phyloP scores from a whole-genome alignment of 2,329 filamentous ascomycete species.

The Macroventuria anomochaeta region DNA sequence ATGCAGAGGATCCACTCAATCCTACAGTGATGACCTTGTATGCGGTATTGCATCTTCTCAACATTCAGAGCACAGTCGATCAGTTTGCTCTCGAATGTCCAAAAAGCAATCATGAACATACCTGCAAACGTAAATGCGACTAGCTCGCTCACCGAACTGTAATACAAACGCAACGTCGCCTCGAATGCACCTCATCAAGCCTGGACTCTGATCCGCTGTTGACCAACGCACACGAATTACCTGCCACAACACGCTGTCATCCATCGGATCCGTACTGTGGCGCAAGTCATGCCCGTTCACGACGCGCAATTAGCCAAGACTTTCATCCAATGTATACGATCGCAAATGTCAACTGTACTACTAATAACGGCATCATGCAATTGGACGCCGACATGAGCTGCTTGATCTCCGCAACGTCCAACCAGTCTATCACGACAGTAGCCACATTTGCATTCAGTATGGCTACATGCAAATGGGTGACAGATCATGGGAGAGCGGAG shows the following conservation, averaged over 20 bases:
- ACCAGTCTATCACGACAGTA: conserved; percentile 1
- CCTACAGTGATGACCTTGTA: background rate
- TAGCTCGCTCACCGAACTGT: background rate
- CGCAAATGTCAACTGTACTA: conserved; percentile 2
- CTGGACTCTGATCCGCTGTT: background rate
- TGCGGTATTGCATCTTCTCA: background rate
- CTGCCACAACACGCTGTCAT: conserved; percentile 8
- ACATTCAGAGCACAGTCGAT: background rate
- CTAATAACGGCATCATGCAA: background rate
- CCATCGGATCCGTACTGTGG: background rate
- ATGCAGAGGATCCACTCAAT: background rate
- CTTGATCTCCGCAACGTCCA: background rate
- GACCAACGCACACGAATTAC: background rate
- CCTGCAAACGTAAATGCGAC: background rate
- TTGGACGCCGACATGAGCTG: background rate
- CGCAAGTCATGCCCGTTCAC: conserved; percentile 1
- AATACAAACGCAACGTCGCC: conserved; percentile 5
- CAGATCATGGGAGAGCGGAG: background rate
- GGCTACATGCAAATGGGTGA: background rate
- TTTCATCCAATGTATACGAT: background rate
- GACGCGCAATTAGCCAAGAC: background rate
- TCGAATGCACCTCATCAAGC: background rate
- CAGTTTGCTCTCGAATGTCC: background rate
- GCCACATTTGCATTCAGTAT: background rate
- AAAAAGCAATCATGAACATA: background rate